Conservation (phyloP, 2,329 filamentous ascomycete species). For the Akanthomyces dipterigenus region DNA sequence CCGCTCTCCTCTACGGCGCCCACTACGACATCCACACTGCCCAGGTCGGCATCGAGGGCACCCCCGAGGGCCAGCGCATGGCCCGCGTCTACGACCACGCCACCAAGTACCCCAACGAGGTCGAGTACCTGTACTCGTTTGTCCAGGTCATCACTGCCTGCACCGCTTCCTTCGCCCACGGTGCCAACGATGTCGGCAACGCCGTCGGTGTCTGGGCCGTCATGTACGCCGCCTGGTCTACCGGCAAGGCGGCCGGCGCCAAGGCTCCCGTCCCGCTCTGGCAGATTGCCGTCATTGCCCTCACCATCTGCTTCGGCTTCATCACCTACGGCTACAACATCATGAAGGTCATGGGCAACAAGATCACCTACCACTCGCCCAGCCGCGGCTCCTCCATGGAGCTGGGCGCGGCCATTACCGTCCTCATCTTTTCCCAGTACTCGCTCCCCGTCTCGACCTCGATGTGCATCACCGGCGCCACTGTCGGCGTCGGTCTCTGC, state of each 20-base stretch:
- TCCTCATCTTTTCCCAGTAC: slow-evolving; percentile 70
- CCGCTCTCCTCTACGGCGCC: slow-evolving; percentile 62
- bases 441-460: slow-evolving; percentile 69
- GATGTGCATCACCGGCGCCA: slow-evolving; percentile 76
- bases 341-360: slow-evolving; percentile 83
- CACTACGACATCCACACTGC: slow-evolving; percentile 79
- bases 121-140: slow-evolving; percentile 63
- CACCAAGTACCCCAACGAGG: slow-evolving; percentile 61
- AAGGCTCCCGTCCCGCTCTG: slow-evolving; percentile 65
- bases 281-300: slow-evolving; percentile 65
- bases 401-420: slow-evolving; percentile 70
- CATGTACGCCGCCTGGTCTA: slow-evolving; percentile 62
- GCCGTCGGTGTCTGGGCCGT: slow-evolving; percentile 63
- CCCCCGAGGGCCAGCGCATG: slow-evolving; percentile 68
- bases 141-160: slow-evolving; percentile 61
- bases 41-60: slow-evolving; percentile 63
- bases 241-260: slow-evolving; percentile 51
- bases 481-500: slow-evolving; percentile 70
- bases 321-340: slow-evolving; percentile 77
- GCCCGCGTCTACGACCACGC: slow-evolving; percentile 58
- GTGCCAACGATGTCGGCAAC: slow-evolving; percentile 71
- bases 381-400: slow-evolving; percentile 64
- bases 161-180: slow-evolving; percentile 68
- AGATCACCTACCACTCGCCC: slow-evolving; percentile 63
- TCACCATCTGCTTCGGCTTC: slow-evolving; percentile 59